Percentiles rank a stretch among this genome's conserved stretches.
Conservation (phyloP, 306 rosid species). For the Quercus aquifolioides region DNA sequence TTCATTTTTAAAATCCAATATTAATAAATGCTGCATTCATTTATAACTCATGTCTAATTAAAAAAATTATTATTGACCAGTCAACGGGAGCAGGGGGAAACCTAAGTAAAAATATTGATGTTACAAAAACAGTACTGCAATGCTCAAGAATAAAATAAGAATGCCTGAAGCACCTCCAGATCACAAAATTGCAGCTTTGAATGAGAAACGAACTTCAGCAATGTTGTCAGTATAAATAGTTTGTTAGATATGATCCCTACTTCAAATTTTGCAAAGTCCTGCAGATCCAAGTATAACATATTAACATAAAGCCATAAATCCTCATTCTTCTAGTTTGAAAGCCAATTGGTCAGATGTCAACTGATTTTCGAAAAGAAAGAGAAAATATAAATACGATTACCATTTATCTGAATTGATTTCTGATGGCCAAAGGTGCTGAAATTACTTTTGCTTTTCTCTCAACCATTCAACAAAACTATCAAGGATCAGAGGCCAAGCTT, state of each 20-base stretch:
- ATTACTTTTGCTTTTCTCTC: conserved; percentile 29
- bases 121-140: conserved; percentile 5
- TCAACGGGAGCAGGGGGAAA: conserved; percentile 8
- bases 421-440: background rate
- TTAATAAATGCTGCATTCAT: background rate
- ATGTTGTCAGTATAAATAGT: conserved; percentile 14
- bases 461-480: conserved; percentile 75
- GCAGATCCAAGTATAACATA: conserved; percentile 9
- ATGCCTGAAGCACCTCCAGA: background rate
- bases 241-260: background rate
- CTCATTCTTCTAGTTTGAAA: conserved; percentile 26
- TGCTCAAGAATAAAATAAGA: conserved; percentile 22
- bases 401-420: background rate
- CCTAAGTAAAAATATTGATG: background rate
- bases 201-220: conserved; percentile 10
- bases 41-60: background rate
- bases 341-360: conserved; percentile 18
- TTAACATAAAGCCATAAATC: conserved; percentile 34
- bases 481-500: conserved; percentile 70
- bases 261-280: background rate
- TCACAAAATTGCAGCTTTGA: conserved; percentile 9
- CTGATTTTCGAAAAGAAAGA: conserved; percentile 11
- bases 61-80: background rate
- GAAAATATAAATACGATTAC: background rate
- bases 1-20: background rate